phyloP scores from a whole-genome alignment of 345 rosid genomes.

The Salix caprea region DNA sequence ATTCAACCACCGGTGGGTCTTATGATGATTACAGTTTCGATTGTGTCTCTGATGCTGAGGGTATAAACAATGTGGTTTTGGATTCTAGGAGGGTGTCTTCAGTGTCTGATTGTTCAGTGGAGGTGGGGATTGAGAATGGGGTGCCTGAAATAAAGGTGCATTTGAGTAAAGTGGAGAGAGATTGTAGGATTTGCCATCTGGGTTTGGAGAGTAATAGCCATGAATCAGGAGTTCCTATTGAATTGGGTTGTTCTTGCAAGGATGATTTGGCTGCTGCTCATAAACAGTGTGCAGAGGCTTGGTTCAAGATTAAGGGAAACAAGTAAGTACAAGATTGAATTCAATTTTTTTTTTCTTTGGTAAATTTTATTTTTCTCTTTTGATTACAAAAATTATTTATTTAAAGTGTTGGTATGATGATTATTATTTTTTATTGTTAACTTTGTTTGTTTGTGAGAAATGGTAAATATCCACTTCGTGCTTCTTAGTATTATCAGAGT shows the following conservation, averaged over 20 bases:
- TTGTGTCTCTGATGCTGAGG: constrained; percentile 42
- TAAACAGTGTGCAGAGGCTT: constrained; percentile 87
- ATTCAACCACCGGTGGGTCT: constrained; percentile 71
- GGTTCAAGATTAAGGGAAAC: constrained; percentile 97
- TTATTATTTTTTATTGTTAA: background rate
- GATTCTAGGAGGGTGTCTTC: constrained; percentile 58
- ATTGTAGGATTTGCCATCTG: constrained; percentile 89
- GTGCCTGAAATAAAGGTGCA: constrained; percentile 40
- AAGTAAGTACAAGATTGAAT: constrained; percentile 41
- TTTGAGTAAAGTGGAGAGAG: constrained; percentile 42
- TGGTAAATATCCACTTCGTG: background rate
- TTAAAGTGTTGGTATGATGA: background rate
- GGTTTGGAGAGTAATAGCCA: constrained; percentile 62
- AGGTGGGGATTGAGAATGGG: constrained; percentile 41
- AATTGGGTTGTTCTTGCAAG: constrained; percentile 89
- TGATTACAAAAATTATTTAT: background rate
- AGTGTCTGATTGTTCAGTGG: constrained; percentile 58
- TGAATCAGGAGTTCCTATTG: constrained; percentile 63
- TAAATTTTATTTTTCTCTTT: background rate
- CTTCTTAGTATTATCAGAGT: background rate
- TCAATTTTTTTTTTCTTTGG: background rate
- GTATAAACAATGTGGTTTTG: constrained; percentile 10
- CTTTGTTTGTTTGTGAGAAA: background rate
- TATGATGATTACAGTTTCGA: constrained; percentile 55
- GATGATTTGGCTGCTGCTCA: constrained; percentile 95